Conservation (phyloP, 345 rosid species). For the Euphorbia peplus region DNA sequence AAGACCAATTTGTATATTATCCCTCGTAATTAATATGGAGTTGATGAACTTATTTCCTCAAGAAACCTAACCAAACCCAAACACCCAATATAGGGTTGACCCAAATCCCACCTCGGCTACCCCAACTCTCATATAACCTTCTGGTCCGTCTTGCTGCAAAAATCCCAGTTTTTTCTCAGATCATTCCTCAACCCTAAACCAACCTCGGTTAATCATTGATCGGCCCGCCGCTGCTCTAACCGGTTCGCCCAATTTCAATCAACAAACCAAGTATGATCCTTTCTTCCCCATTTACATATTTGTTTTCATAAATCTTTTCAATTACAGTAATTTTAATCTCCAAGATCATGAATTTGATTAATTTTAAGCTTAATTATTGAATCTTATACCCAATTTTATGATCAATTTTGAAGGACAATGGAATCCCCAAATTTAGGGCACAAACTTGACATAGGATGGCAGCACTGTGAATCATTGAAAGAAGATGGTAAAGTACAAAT, state of each 20-base stretch:
- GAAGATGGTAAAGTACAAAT: slow-evolving; percentile 15
- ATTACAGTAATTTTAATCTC: not conserved
- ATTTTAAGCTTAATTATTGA: not conserved
- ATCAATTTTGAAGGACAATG: not conserved
- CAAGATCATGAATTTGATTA: not conserved
- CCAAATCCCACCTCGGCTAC: not conserved
- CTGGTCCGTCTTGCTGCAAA: not conserved
- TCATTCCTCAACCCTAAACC: slow-evolving; percentile 6
- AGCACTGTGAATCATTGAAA: slow-evolving; percentile 18
- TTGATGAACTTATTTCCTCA: not conserved
- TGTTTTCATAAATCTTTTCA: not conserved
- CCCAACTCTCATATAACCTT: not conserved
- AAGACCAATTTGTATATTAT: too few relatives aligned
- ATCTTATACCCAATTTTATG: not conserved
- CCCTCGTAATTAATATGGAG: too few relatives aligned
- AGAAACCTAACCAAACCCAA: not conserved
- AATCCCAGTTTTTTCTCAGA: not conserved
- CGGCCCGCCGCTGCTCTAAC: slow-evolving; percentile 7
- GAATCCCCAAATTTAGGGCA: slow-evolving; percentile 5
- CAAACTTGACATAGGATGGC: slow-evolving; percentile 28
- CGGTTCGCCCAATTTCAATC: slow-evolving; percentile 11
- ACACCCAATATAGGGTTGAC: not conserved
- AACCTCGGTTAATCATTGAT: slow-evolving; percentile 4
- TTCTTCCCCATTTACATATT: not conserved
- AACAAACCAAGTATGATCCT: not conserved